A percentile compares a stretch with the other conserved stretches of the same genome.
Evolutionary conservation across 306 rosid genomes (phyloP).

Genomic region (Carpinus fangiana): DNA sequence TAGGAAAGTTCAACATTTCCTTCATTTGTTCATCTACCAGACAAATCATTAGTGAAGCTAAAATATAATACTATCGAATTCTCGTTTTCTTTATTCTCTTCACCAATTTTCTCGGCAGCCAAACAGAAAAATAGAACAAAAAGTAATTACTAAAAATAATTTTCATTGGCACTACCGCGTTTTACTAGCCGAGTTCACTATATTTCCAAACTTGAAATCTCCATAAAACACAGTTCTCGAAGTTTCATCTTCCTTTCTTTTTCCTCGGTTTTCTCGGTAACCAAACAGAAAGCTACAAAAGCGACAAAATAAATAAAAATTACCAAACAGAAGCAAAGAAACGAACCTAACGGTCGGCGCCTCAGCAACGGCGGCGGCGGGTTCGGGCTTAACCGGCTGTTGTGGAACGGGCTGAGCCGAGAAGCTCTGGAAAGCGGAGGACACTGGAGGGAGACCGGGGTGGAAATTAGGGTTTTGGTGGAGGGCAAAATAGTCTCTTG

Average conservation of each 20-base stretch:
- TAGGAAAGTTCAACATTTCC: background rate
- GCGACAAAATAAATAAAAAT: background rate
- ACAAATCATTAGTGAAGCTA: background rate
- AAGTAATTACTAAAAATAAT: background rate
- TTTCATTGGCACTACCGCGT: background rate
- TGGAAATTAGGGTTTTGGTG: slow-evolving; percentile 65
- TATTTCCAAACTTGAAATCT: background rate
- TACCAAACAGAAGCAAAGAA: background rate
- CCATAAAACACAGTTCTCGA: background rate
- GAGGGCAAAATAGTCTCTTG: slow-evolving; percentile 56
- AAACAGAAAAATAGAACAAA: background rate
- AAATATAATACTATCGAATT: background rate
- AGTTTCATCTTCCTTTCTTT: background rate
- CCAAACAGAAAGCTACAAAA: slow-evolving; percentile 9
- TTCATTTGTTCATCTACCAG: slow-evolving; percentile 1
- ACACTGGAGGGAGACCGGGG: slow-evolving; percentile 28
- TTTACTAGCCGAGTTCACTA: background rate
- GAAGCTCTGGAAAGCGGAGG: slow-evolving; percentile 51
- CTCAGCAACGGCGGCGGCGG: slow-evolving; percentile 1
- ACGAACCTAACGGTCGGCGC: slow-evolving; percentile 36
- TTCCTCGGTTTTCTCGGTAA: background rate
- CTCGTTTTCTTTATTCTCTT: background rate
- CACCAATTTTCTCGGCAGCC: background rate
- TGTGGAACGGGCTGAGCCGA: slow-evolving; percentile 19
- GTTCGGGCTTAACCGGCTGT: slow-evolving; percentile 27